Conservation (phyloP, 768 basidiomycete species). For the Mycena alexandri region DNA sequence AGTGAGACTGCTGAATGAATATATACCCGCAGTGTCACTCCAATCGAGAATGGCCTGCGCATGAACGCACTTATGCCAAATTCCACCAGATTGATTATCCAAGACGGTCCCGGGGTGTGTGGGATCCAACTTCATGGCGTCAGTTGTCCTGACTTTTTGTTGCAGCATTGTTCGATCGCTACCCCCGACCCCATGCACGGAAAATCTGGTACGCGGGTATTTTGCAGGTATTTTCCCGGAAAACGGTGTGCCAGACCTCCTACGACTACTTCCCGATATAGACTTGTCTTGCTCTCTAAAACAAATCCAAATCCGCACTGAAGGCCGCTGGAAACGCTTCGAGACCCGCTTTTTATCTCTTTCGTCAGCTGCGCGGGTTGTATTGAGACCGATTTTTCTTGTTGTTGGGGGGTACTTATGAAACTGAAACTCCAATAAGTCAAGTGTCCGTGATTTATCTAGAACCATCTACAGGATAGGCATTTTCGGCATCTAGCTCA, state of each 20-base stretch:
- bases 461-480: no score
- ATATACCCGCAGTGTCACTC: slow-evolving; percentile 36
- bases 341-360: no score
- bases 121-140: not conserved
- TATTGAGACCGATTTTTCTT: no score
- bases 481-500: no score
- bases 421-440: no score
- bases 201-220: slow-evolving; percentile 31
- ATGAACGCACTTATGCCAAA: slow-evolving; percentile 43
- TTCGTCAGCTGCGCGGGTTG: no score
- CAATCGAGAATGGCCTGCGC: slow-evolving; percentile 38
- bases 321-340: no score
- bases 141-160: not conserved
- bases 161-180: slow-evolving; percentile 31
- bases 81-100: slow-evolving; percentile 40
- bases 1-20: not conserved
- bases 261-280: slow-evolving; percentile 28
- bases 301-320: no score
- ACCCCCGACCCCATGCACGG: slow-evolving; percentile 31
- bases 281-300: no score
- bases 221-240: slow-evolving; percentile 29
- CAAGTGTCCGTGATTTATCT: no score
- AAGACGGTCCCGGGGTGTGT: slow-evolving; percentile 40
- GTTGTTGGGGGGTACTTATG: no score
- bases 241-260: slow-evolving; percentile 29